These are phyloP conservation scores for Nepenthes alata DNA, from an alignment of 179 eudicot species.

Conservation along the genomic window DNA sequence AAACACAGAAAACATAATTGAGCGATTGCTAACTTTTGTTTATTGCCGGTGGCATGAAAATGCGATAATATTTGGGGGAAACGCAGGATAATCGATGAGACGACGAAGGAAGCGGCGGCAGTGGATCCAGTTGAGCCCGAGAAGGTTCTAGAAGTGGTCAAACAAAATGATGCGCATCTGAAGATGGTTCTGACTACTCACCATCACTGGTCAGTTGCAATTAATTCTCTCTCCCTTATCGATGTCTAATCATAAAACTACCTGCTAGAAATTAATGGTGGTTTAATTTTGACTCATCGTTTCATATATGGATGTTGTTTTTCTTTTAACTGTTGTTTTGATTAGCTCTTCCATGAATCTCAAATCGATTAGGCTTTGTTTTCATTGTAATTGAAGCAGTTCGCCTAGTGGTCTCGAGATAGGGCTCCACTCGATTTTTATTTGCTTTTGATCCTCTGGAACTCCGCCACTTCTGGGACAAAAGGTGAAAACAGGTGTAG, in stretches of 20 bases:
- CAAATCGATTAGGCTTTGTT: too few species aligned
- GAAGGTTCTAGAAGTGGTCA: conserved; percentile 58
- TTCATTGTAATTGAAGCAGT: too few species aligned
- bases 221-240: background rate
- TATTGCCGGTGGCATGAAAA: background rate
- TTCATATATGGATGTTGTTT: too few species aligned
- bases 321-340: too few species aligned
- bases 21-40: background rate
- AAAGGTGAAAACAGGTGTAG: too few species aligned
- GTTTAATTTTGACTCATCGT: too few species aligned
- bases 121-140: conserved; percentile 97
- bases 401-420: too few species aligned
- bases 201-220: conserved; percentile 58
- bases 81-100: conserved; percentile 67
- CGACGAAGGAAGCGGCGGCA: conserved; percentile 59
- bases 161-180: conserved; percentile 42
- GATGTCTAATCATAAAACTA: background rate
- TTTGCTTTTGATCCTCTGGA: too few species aligned
- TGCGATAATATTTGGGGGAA: background rate
- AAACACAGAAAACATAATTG: too few species aligned
- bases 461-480: too few species aligned
- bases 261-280: background rate
- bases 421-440: too few species aligned
- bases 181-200: conserved; percentile 86
- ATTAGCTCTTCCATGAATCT: too few species aligned